Conservation (phyloP, 2,329 filamentous ascomycete species). For the Nothopassalora personata region DNA sequence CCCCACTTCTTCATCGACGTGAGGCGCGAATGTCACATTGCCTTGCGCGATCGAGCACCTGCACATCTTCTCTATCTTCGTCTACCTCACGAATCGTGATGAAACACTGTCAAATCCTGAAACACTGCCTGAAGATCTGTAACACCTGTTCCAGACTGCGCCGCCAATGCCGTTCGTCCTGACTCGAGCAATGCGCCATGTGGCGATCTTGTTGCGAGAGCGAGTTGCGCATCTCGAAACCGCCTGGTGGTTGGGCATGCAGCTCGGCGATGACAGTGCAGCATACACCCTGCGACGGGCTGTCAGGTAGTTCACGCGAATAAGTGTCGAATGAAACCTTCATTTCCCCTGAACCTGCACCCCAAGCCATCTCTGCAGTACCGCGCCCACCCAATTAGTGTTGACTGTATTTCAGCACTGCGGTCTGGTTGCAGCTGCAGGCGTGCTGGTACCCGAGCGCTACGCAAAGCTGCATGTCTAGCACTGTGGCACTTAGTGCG, state of each 20-base stretch:
- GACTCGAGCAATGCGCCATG: not conserved
- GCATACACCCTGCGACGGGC: not conserved
- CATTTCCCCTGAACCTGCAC: not conserved
- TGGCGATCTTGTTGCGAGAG: not conserved
- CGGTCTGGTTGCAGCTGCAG: not conserved
- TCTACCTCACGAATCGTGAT: not conserved
- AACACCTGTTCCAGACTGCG: constrained; percentile 2
- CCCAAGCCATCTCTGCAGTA: not conserved
- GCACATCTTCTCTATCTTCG: not conserved
- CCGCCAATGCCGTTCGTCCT: not conserved
- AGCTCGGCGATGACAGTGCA: not conserved
- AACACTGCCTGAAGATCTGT: constrained; percentile 2
- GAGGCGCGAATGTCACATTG: not conserved
- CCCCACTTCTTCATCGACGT: not conserved
- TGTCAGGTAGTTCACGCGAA: constrained; percentile 3
- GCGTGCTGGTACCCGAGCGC: not conserved
- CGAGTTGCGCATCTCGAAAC: not conserved
- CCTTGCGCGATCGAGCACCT: not conserved
- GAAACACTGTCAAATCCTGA: constrained; percentile 1
- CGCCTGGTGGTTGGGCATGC: not conserved
- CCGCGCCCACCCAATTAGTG: not conserved
- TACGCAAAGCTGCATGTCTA: not conserved
- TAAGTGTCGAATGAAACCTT: not conserved
- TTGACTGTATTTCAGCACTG: not conserved
- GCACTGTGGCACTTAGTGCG: not conserved